Evolutionary conservation across 176 grass and related monocot genomes (phyloP).

Genomic region (Avena insularis): DNA sequence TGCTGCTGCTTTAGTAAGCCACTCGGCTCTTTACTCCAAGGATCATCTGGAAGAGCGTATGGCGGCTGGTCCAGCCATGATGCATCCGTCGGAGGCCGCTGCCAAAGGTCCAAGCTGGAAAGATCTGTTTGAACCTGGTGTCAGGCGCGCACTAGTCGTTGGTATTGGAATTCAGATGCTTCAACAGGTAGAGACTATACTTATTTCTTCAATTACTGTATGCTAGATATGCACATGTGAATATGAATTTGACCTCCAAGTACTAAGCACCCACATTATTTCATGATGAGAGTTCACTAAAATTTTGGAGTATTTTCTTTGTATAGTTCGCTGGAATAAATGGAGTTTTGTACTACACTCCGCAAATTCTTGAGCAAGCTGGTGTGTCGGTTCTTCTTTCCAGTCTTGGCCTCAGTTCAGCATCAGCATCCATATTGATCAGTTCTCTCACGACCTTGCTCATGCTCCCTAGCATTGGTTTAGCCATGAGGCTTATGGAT

Average conservation of each 20-base stretch:
- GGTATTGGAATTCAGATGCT: slow-evolving; percentile 88
- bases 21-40: slow-evolving; percentile 77
- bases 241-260: slow-evolving; percentile 14
- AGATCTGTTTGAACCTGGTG: slow-evolving; percentile 80
- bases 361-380: slow-evolving; percentile 91
- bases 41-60: slow-evolving; percentile 58
- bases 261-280: slow-evolving; percentile 28
- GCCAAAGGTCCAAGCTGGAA: slow-evolving; percentile 67
- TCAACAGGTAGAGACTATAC: slow-evolving; percentile 68
- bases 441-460: slow-evolving; percentile 86
- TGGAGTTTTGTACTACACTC: slow-evolving; percentile 92
- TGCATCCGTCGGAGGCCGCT: slow-evolving; percentile 66
- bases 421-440: slow-evolving; percentile 88
- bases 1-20: slow-evolving; percentile 84
- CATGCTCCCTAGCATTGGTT: slow-evolving; percentile 92
- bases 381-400: slow-evolving; percentile 79
- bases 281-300: slow-evolving; percentile 24
- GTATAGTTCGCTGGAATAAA: slow-evolving; percentile 92
- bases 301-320: neutral
- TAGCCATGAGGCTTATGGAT: slow-evolving; percentile 98
- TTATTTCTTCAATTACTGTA: slow-evolving; percentile 17
- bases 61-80: slow-evolving; percentile 66
- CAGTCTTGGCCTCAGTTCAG: slow-evolving; percentile 88
- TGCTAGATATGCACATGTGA: slow-evolving; percentile 11
- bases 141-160: slow-evolving; percentile 72